A percentile compares a stretch with the other conserved stretches of the same genome.
These are phyloP conservation scores for Tubosaeta brunneosetosa DNA, from an alignment of 768 basidiomycete genomes.

Conservation along the genomic window DNA sequence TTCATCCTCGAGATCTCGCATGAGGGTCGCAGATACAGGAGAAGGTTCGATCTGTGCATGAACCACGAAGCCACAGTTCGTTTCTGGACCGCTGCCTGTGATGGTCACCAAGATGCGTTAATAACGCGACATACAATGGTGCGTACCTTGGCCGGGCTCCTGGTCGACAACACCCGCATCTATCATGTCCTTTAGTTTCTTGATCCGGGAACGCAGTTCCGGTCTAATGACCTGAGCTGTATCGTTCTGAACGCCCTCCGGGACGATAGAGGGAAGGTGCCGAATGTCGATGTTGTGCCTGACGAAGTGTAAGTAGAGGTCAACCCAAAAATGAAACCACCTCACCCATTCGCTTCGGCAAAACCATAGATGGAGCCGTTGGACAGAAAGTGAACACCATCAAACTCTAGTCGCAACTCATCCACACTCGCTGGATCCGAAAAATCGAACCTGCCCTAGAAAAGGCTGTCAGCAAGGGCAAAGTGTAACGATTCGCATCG, in stretches of 20 bases:
- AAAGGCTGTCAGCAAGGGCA: not conserved
- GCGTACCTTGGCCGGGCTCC: constrained; percentile 37
- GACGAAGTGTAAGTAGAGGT: not conserved
- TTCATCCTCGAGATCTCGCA: constrained; percentile 72
- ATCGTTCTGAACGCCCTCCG: constrained; percentile 48
- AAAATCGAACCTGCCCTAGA: constrained; percentile 70
- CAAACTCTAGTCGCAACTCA: constrained; percentile 66
- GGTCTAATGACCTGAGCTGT: constrained; percentile 56
- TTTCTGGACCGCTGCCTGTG: constrained; percentile 43
- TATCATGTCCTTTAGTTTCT: constrained; percentile 57
- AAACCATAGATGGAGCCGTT: constrained; percentile 78
- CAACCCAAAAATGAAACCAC: not conserved
- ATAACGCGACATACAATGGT: too few relatives aligned
- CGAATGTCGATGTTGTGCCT: constrained; percentile 64
- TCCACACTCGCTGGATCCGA: constrained; percentile 46
- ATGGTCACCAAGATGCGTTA: not conserved
- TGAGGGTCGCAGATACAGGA: constrained; percentile 45
- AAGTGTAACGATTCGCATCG: constrained; percentile 23
- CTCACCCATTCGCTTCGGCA: constrained; percentile 60
- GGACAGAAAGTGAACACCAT: constrained; percentile 68
- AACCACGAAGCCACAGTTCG: constrained; percentile 61
- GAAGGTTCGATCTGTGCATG: constrained; percentile 61
- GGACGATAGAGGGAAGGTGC: constrained; percentile 61
- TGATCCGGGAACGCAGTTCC: constrained; percentile 55
- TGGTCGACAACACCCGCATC: constrained; percentile 60